Base-by-base conservation (phyloP, 257 asterid genomes). In the Ilex asprella region DNA sequence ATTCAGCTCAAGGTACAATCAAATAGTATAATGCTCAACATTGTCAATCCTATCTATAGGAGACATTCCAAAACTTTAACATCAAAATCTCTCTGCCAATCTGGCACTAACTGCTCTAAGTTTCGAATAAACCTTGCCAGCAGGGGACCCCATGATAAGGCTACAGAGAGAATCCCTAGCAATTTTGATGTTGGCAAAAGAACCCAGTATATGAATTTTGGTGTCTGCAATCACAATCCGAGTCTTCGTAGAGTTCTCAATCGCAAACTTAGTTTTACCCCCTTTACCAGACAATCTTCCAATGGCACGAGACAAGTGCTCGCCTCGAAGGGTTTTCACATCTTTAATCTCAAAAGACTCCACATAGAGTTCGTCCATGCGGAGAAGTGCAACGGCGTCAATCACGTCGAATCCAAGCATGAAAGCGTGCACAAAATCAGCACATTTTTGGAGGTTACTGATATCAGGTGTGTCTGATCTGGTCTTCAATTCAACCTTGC, bases 201-300 rank as follows among this genome's bases (percentile, higher is more conserved):
- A 84, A 0, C 97, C 97, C 49, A 91, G 71, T 30, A 91, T 79
- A 69, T 91, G 96, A 67, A 91, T 91, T 84, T 81, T 85, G 0
- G 94, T 70, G 62, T 91, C 92, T 0, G 95, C 97, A 44, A 87
- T 84, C 7, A 91, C 96, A 54, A 91, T 84, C 79, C 96, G 79
- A 9, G 96, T 80, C 72, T 85, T 82, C 0, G 97, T 91, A 3
- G 96, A 64, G 63, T 91, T 91, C 74, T 91, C 96, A 15, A 91
- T 91, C 0, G 97, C 90, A 32, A 87, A 88, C 70, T 88, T 91
- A 0, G 95, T 88, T 67, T 73, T 82, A 6, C 97, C 97, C 7
- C 97, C 97, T 65, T 91, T 91, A n/a, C 97, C 97, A 1, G 95
- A 85, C 66, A 91, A 61, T 56, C 97, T 73, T 27, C 97, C 96